Conservation (phyloP, 352 stramenopile species). For the Phytophthora palmivora region DNA sequence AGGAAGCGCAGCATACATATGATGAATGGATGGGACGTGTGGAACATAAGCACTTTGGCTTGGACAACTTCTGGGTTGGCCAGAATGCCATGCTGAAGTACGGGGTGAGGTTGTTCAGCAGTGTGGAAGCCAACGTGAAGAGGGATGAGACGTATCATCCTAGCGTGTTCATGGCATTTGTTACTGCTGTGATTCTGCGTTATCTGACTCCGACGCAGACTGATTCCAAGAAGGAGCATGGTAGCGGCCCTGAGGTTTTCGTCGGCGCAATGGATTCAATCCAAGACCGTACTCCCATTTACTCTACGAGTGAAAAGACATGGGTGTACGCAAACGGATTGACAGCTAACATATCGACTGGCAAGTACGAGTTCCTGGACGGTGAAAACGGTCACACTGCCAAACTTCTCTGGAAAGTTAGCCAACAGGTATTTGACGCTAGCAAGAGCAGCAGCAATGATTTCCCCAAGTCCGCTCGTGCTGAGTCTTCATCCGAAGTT, state of each 20-base stretch:
- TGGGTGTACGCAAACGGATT: constrained; percentile 54
- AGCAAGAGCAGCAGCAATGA: constrained; percentile 51
- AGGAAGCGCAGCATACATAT: constrained; percentile 53
- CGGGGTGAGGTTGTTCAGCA: constrained; percentile 48
- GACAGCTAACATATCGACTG: constrained; percentile 47
- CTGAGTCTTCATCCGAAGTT: constrained; percentile 34
- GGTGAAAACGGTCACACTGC: constrained; percentile 37
- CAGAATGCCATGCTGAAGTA: constrained; percentile 87
- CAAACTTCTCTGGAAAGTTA: constrained; percentile 29
- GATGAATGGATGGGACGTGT: constrained; percentile 90
- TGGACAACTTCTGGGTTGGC: constrained; percentile 94
- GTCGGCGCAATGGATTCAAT: constrained; percentile 62
- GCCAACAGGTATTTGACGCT: constrained; percentile 31
- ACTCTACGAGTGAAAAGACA: constrained; percentile 42
- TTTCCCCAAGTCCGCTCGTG: constrained; percentile 37
- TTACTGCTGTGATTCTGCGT: constrained; percentile 52
- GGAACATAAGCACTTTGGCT: constrained; percentile 81
- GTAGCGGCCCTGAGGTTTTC: constrained; percentile 27
- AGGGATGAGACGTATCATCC: constrained; percentile 36
- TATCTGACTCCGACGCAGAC: constrained; percentile 55
- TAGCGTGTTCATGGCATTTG: constrained; percentile 57
- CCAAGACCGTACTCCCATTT: constrained; percentile 37
- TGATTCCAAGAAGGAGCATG: constrained; percentile 33
- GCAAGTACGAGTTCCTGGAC: constrained; percentile 66
- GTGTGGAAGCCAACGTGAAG: constrained; percentile 23